A percentile compares a stretch with the other conserved stretches of the same genome.
These are phyloP conservation scores for Wallacemonas rigidus DNA, from an alignment of 208 protist genomes.

Conservation along the genomic window DNA sequence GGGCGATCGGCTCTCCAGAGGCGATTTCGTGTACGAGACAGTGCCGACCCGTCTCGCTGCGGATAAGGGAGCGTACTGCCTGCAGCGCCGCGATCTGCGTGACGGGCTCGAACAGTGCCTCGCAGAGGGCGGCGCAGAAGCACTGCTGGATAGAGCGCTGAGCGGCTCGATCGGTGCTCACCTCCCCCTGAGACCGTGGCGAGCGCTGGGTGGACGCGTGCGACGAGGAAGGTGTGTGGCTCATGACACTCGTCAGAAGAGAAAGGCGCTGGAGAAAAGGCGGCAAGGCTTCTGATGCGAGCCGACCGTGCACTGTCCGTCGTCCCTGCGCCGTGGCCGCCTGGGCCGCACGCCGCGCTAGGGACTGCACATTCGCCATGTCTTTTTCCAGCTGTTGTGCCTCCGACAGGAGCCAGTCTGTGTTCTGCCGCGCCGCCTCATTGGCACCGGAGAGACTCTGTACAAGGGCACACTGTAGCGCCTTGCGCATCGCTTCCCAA, in stretches of 20 bases:
- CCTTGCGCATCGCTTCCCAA: constrained; percentile 5
- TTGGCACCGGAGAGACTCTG: constrained; percentile 25
- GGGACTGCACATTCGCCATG: background rate
- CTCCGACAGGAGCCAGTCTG: constrained; percentile 20
- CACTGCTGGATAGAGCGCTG: constrained; percentile 22
- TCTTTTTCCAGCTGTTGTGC: constrained; percentile 6
- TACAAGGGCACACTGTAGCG: constrained; percentile 38
- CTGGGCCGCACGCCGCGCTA: background rate
- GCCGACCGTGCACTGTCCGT: constrained; percentile 14
- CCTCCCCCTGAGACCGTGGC: no score
- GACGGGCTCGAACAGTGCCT: constrained; percentile 36
- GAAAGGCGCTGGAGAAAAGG: constrained; percentile 41
- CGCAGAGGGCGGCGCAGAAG: constrained; percentile 40
- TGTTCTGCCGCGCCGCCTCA: constrained; percentile 15
- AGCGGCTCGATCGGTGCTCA: background rate
- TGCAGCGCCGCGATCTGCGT: constrained; percentile 31
- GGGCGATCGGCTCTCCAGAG: constrained; percentile 52
- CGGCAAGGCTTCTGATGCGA: constrained; percentile 28
- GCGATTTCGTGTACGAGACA: constrained; percentile 65
- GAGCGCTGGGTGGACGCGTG: no score
- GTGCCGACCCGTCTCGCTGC: constrained; percentile 47
- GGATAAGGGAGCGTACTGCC: constrained; percentile 31
- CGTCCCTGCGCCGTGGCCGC: background rate
- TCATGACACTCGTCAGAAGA: constrained; percentile 40
- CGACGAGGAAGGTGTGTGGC: constrained; percentile 20